Evolutionary conservation across 495 filamentous ascomycete genomes (phyloP).

Genomic region (Cercophora newfieldiana): DNA sequence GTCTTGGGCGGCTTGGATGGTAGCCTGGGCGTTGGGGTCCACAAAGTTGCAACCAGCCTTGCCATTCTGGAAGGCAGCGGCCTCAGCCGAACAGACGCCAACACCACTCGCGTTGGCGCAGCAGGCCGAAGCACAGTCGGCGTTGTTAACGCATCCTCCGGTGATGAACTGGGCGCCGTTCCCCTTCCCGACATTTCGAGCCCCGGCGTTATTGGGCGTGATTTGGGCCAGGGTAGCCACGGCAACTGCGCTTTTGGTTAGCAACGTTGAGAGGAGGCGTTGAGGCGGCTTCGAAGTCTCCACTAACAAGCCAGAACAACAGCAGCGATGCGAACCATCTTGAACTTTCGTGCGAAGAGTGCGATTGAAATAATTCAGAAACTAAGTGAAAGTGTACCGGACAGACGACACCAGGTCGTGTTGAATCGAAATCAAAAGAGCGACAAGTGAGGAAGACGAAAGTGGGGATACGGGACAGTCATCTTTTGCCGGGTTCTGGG

Average conservation of each 20-base stretch:
- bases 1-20: constrained; percentile 41
- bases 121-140: constrained; percentile 43
- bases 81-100: constrained; percentile 46
- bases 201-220: constrained; percentile 43
- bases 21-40: constrained; percentile 44
- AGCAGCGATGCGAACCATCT: constrained; percentile 43
- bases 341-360: constrained; percentile 12
- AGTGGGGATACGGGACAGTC: too few species aligned
- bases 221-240: constrained; percentile 34
- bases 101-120: constrained; percentile 38
- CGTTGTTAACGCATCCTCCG: constrained; percentile 47
- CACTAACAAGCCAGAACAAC: constrained; percentile 38
- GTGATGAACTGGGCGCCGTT: constrained; percentile 55
- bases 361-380: neutral
- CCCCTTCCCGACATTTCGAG: constrained; percentile 51
- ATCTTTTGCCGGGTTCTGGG: too few species aligned
- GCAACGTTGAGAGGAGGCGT: neutral
- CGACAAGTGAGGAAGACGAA: neutral
- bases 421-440: neutral
- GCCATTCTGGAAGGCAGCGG: constrained; percentile 42
- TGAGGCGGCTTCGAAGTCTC: too few species aligned
- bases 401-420: constrained; percentile 27
- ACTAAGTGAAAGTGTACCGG: neutral
- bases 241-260: constrained; percentile 30
- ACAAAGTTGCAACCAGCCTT: constrained; percentile 46